phyloP scores from a whole-genome alignment of 1,284 basidiomycete species.

The Sutorius eximius region DNA sequence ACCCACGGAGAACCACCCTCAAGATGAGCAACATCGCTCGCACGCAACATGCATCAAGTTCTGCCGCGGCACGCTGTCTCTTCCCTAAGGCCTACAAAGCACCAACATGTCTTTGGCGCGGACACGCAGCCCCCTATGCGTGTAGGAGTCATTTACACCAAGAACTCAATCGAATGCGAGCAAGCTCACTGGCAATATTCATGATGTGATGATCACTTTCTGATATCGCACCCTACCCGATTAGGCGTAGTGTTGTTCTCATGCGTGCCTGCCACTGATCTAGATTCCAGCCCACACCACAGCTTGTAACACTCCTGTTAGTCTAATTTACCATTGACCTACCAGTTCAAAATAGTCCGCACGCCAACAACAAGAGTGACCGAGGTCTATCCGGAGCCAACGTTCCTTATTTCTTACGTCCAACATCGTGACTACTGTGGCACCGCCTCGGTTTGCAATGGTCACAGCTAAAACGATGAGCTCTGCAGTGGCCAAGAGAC shows the following conservation, averaged over 20 bases:
- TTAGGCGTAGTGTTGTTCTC: constrained; percentile 12
- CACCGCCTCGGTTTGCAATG: constrained; percentile 22
- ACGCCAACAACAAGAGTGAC: constrained; percentile 6
- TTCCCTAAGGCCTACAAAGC: not conserved
- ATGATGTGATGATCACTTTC: constrained; percentile 7
- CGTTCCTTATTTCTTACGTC: constrained; percentile 7
- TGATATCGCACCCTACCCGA: not conserved
- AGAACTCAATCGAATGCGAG: not conserved
- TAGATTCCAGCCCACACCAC: constrained; percentile 21
- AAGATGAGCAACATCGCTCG: not conserved
- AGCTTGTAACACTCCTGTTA: not conserved
- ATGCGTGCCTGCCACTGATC: constrained; percentile 15
- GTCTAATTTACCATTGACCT: not conserved
- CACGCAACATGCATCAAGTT: not conserved
- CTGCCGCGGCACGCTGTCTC: not conserved
- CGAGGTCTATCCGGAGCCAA: constrained; percentile 16
- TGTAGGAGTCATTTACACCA: not conserved
- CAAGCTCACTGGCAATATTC: not conserved
- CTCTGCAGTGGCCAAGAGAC: constrained; percentile 43
- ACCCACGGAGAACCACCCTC: not conserved
- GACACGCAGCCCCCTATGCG: not conserved
- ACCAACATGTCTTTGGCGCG: not conserved
- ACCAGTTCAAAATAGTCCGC: constrained; percentile 1
- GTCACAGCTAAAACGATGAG: constrained; percentile 42
- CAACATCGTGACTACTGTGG: constrained; percentile 15